phyloP scores from a whole-genome alignment of 2,329 filamentous ascomycete genomes.

The Xylaria sp. region DNA sequence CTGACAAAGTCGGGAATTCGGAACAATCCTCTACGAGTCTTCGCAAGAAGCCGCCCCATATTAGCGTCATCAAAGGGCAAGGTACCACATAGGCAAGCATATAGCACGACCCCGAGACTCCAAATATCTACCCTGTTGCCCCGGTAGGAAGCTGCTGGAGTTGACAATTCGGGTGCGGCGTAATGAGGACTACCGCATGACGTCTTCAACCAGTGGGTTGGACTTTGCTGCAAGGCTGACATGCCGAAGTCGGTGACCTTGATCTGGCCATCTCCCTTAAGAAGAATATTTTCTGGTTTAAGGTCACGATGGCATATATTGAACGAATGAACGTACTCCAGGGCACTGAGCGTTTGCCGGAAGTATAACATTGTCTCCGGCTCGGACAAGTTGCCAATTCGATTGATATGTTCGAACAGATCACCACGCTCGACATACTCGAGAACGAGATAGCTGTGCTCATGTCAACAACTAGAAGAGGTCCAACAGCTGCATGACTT shows the following conservation, averaged over 20 bases:
- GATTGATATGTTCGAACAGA: slow-evolving; percentile 83
- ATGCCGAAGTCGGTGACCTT: slow-evolving; percentile 98
- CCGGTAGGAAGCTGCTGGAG: slow-evolving; percentile 62
- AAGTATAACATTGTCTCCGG: slow-evolving; percentile 83
- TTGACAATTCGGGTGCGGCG: slow-evolving; percentile 88
- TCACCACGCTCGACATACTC: slow-evolving; percentile 84
- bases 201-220: slow-evolving; percentile 77
- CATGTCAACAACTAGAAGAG: slow-evolving; percentile 23
- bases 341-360: slow-evolving; percentile 87
- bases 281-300: slow-evolving; percentile 94
- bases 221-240: slow-evolving; percentile 85
- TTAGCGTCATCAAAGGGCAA: slow-evolving; percentile 78
- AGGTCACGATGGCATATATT: slow-evolving; percentile 95
- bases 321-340: slow-evolving; percentile 91
- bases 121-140: slow-evolving; percentile 90
- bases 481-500: slow-evolving; percentile 42
- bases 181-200: slow-evolving; percentile 97
- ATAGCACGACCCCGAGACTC: slow-evolving; percentile 91
- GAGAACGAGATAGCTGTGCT: slow-evolving; percentile 83
- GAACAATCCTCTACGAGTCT: slow-evolving; percentile 63
- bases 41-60: slow-evolving; percentile 62
- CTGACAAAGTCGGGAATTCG: slow-evolving; percentile 65
- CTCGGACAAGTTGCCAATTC: slow-evolving; percentile 73
- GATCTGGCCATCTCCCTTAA: slow-evolving; percentile 74
- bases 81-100: slow-evolving; percentile 79